phyloP scores from a whole-genome alignment of 1,284 basidiomycete species.

The Fereydounia khargensis region DNA sequence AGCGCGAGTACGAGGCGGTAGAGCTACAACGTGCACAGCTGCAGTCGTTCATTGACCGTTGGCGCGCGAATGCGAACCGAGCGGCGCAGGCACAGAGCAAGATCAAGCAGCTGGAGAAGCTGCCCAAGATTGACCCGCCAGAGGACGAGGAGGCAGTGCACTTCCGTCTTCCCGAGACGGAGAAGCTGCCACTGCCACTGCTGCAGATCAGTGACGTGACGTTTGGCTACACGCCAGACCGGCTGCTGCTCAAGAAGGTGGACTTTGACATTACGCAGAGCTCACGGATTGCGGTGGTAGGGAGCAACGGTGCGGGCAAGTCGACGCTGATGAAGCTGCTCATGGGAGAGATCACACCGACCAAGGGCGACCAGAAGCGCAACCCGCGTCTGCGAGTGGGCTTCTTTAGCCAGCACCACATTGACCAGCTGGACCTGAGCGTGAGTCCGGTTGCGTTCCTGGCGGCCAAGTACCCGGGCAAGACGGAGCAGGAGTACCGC shows the following conservation, averaged over 20 bases:
- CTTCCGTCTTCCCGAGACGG: constrained; percentile 44
- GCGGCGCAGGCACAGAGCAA: constrained; percentile 81
- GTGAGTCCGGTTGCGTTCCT: constrained; percentile 90
- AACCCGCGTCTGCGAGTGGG: constrained; percentile 77
- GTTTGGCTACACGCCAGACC: constrained; percentile 84
- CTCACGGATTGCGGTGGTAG: constrained; percentile 49
- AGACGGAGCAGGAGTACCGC: constrained; percentile 94
- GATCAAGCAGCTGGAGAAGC: constrained; percentile 97
- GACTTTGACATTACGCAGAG: constrained; percentile 71
- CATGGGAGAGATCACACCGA: constrained; percentile 81
- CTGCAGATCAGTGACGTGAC: constrained; percentile 87
- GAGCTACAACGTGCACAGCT: constrained; percentile 90
- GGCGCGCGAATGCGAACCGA: constrained; percentile 54
- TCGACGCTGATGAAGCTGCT: constrained; percentile 95
- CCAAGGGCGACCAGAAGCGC: constrained; percentile 77
- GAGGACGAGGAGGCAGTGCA: constrained; percentile 81
- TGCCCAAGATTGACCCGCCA: constrained; percentile 89
- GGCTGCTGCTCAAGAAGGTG: constrained; percentile 73
- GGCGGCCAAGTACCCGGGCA: constrained; percentile 85
- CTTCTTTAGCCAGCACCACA: constrained; percentile 75
- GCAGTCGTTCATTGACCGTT: constrained; percentile 79
- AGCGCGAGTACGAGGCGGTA: constrained; percentile 77
- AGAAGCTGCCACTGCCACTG: constrained; percentile 93
- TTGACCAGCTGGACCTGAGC: constrained; percentile 81
- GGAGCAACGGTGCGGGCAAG: constrained; percentile 57